Evolutionary conservation across 306 rosid species (phyloP).

Genomic region (Vachellia pachyceras): DNA sequence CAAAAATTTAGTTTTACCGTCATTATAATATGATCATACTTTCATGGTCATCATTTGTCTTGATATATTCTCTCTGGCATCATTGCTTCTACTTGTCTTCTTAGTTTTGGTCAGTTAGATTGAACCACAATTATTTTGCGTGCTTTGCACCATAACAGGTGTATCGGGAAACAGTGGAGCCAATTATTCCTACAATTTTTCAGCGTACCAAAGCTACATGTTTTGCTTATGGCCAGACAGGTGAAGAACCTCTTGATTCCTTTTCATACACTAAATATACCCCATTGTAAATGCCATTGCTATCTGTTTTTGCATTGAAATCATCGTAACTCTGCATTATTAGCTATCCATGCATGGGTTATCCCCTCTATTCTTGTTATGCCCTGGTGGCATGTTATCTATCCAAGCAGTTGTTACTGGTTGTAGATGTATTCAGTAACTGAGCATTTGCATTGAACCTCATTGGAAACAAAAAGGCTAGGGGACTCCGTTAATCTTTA

Average conservation of each 20-base stretch:
- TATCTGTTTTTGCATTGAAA: conserved; percentile 16
- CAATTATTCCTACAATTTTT: conserved; percentile 96
- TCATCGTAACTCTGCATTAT: conserved; percentile 17
- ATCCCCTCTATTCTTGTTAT: not conserved
- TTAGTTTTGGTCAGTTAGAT: conserved; percentile 36
- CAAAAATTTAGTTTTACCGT: conserved; percentile 18
- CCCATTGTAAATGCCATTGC: conserved; percentile 5
- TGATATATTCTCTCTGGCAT: not conserved
- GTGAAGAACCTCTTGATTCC: conserved; percentile 46
- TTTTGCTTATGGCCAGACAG: conserved; percentile 99
- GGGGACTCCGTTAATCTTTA: not conserved
- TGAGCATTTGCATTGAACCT: not conserved
- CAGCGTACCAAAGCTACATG: conserved; percentile 98
- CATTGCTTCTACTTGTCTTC: conserved; percentile 20
- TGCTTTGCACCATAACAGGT: conserved; percentile 61
- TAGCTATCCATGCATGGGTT: not conserved
- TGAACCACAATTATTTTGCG: conserved; percentile 33
- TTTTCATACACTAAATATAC: conserved; percentile 5
- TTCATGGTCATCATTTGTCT: conserved; percentile 4
- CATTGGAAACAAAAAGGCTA: not conserved
- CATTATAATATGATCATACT: conserved; percentile 11
- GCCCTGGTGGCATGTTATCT: conserved; percentile 16
- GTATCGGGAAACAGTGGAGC: conserved; percentile 83
- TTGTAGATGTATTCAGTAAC: conserved; percentile 6
- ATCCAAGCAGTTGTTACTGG: conserved; percentile 10